Conservation (phyloP, 306 rosid species). For the Pueraria montana region DNA sequence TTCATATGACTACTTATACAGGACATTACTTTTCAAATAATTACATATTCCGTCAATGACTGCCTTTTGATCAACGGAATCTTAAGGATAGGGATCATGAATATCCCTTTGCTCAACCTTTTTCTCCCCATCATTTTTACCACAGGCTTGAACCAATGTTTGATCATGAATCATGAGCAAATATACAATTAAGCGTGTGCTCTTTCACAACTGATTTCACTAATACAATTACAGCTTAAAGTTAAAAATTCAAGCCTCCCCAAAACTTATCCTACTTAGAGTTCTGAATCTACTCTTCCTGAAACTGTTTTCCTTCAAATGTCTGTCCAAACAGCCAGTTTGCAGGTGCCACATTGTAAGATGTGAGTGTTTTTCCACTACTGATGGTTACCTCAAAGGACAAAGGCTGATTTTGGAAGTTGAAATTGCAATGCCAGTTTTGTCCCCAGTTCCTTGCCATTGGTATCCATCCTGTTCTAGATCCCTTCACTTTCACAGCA, state of each 20-base stretch:
- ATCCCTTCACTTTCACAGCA: slow-evolving; percentile 96
- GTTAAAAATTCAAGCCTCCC: slow-evolving; percentile 40
- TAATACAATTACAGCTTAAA: slow-evolving; percentile 17
- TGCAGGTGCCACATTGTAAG: slow-evolving; percentile 85
- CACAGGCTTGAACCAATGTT: slow-evolving; percentile 26
- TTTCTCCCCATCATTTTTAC: slow-evolving; percentile 40
- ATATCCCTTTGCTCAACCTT: slow-evolving; percentile 43
- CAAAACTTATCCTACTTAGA: slow-evolving; percentile 29
- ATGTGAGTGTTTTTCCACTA: slow-evolving; percentile 76
- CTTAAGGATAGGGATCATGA: slow-evolving; percentile 48
- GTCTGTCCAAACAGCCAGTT: slow-evolving; percentile 90
- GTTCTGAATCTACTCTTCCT: slow-evolving; percentile 44
- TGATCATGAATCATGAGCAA: slow-evolving; percentile 44
- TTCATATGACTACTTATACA: neutral
- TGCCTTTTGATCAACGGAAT: slow-evolving; percentile 36
- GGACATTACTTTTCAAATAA: slow-evolving; percentile 32
- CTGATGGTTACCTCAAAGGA: slow-evolving; percentile 89
- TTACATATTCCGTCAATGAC: slow-evolving; percentile 47
- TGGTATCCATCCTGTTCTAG: slow-evolving; percentile 95
- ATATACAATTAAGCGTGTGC: slow-evolving; percentile 49
- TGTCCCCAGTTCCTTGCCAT: slow-evolving; percentile 97
- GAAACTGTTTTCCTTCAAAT: slow-evolving; percentile 91
- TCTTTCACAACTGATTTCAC: slow-evolving; percentile 41
- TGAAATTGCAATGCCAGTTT: slow-evolving; percentile 85
- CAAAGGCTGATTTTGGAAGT: slow-evolving; percentile 85